phyloP scores from a whole-genome alignment of 164 flowering plant species.

The Malania oleifera region DNA sequence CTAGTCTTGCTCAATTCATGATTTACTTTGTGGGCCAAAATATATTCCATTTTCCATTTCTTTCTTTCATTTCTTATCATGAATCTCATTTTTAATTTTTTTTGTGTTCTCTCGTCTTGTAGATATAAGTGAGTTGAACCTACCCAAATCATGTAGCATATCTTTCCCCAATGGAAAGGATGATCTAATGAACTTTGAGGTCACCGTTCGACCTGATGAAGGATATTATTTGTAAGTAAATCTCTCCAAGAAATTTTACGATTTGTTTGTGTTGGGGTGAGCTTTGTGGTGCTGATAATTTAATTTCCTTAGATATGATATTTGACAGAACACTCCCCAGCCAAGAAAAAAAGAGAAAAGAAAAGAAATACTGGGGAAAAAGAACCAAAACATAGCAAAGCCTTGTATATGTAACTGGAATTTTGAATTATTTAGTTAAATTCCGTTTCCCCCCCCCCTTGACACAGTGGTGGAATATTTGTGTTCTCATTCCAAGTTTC shows the following conservation, averaged over 20 bases:
- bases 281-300: too few relatives aligned
- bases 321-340: too few relatives aligned
- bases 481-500: conserved; percentile 31
- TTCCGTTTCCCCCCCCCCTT: background rate
- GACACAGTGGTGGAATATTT: conserved; percentile 35
- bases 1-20: too few relatives aligned
- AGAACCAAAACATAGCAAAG: too few relatives aligned
- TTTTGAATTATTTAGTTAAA: too few relatives aligned
- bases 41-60: background rate
- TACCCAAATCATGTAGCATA: conserved; percentile 52
- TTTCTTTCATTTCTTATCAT: background rate
- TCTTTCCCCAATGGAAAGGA: conserved; percentile 68
- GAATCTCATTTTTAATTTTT: background rate
- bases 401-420: too few relatives aligned
- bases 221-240: conserved; percentile 60
- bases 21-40: too few relatives aligned
- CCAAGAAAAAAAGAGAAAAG: too few relatives aligned
- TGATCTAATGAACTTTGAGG: conserved; percentile 73
- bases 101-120: conserved; percentile 5
- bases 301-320: too few relatives aligned
- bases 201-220: conserved; percentile 62
- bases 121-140: conserved; percentile 71
- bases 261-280: too few relatives aligned
- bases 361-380: too few relatives aligned
- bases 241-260: background rate